A percentile compares a stretch with the other conserved stretches of the same genome.
phyloP scores from a whole-genome alignment of 2,329 filamentous ascomycete species.

The Grosmannia huntii region DNA sequence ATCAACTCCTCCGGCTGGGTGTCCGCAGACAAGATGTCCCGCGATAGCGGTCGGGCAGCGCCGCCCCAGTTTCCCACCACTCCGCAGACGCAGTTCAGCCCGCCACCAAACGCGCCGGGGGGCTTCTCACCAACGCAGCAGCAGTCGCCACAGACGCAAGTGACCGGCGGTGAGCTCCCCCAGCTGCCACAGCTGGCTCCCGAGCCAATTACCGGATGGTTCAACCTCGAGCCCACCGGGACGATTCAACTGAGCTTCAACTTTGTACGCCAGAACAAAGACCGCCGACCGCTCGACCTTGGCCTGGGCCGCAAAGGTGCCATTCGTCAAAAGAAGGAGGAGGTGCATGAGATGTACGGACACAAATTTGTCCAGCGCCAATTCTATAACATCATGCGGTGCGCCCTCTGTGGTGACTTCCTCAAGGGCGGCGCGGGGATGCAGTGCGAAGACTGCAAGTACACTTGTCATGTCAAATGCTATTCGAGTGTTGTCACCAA shows the following conservation, averaged over 20 bases:
- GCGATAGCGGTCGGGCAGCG: slow-evolving; percentile 36
- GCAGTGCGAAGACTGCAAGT: slow-evolving; percentile 99
- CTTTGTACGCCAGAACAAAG: slow-evolving; percentile 83
- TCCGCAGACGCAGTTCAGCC: slow-evolving; percentile 32
- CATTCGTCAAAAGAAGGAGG: slow-evolving; percentile 93
- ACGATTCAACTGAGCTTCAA: slow-evolving; percentile 84
- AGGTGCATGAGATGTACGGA: slow-evolving; percentile 95
- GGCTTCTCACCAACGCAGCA: slow-evolving; percentile 11
- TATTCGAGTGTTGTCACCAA: slow-evolving; percentile 96
- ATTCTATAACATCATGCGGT: slow-evolving; percentile 99
- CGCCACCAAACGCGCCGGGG: slow-evolving; percentile 29
- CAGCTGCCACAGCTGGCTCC: slow-evolving; percentile 36
- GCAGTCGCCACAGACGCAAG: slow-evolving; percentile 8
- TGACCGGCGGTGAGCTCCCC: slow-evolving; percentile 13
- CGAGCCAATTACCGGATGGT: slow-evolving; percentile 81
- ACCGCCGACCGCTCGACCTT: slow-evolving; percentile 69
- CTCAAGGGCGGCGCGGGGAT: slow-evolving; percentile 97
- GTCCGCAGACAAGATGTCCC: slow-evolving; percentile 78
- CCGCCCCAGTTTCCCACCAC: slow-evolving; percentile 48
- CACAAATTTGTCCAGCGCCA: slow-evolving; percentile 98
- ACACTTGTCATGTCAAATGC: slow-evolving; percentile 97
- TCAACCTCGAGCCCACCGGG: slow-evolving; percentile 87
- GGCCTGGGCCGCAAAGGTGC: slow-evolving; percentile 91
- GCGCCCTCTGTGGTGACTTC: slow-evolving; percentile 92
- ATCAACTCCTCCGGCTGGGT: slow-evolving; percentile 94